phyloP scores from a whole-genome alignment of 2,329 filamentous ascomycete species.

The Endoconidiophora laricicola region DNA sequence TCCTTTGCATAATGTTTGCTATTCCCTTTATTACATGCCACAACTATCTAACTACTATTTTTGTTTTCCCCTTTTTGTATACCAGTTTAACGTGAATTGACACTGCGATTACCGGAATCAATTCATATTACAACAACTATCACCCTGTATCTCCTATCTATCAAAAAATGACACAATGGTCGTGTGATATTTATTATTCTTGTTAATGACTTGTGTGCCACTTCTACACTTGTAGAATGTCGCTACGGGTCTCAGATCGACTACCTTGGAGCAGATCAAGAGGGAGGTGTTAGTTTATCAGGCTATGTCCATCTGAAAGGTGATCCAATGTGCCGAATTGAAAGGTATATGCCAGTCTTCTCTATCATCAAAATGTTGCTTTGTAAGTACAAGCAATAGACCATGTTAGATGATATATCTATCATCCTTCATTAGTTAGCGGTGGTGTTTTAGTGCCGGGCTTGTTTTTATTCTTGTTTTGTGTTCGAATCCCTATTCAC shows the following conservation, averaged over 20 bases:
- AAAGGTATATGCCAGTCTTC: too few species aligned
- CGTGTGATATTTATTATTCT: background rate
- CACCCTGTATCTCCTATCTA: background rate
- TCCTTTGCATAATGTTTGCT: constrained; percentile 6
- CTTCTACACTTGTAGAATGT: background rate
- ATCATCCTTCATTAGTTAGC: background rate
- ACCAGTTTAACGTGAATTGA: background rate
- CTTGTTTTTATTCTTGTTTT: too few species aligned
- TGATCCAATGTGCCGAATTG: too few species aligned
- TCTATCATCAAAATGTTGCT: too few species aligned
- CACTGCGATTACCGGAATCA: too few species aligned
- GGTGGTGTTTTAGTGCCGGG: too few species aligned
- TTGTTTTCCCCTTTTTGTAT: background rate
- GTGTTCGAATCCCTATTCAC: too few species aligned
- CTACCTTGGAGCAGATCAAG: too few species aligned
- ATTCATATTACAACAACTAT: background rate
- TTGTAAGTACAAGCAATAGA: too few species aligned
- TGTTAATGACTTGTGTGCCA: background rate
- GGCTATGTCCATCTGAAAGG: too few species aligned
- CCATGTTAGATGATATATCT: background rate
- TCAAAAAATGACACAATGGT: background rate
- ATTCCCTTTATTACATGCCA: constrained; percentile 1
- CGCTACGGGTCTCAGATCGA: background rate
- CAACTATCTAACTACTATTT: background rate
- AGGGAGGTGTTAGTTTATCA: too few species aligned